Evolutionary conservation across 192 early-diverging fungal species (phyloP).

Genomic region (Coemansia asiatica): DNA sequence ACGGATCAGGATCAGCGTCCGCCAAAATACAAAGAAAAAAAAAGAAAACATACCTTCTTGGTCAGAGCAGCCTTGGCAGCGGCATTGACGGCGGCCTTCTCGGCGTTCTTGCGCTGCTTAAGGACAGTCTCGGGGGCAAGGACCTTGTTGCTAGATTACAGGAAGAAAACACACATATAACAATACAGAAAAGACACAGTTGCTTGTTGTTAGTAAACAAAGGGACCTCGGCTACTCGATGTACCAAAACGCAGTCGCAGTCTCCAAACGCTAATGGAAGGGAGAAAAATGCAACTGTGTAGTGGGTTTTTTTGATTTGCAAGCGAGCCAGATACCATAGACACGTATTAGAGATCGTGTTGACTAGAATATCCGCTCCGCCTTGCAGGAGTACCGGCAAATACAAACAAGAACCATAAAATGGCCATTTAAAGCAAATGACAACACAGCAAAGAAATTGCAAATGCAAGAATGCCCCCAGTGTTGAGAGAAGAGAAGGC

Average conservation of each 20-base stretch:
- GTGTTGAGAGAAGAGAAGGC: too few relatives aligned
- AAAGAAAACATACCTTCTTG: slow-evolving; percentile 38
- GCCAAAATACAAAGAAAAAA: slow-evolving; percentile 5
- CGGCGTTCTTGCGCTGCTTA: slow-evolving; percentile 79
- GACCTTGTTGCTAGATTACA: slow-evolving; percentile 60
- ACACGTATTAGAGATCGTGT: not conserved
- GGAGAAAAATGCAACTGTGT: not conserved
- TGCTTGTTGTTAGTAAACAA: slow-evolving; percentile 10
- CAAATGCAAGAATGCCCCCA: not conserved
- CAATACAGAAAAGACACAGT: not conserved
- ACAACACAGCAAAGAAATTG: not conserved
- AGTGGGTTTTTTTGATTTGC: slow-evolving; percentile 19
- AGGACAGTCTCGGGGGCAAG: slow-evolving; percentile 85
- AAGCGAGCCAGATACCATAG: slow-evolving; percentile 49
- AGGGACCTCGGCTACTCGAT: slow-evolving; percentile 44
- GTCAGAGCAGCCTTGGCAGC: slow-evolving; percentile 47
- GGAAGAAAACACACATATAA: not conserved
- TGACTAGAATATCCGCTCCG: slow-evolving; percentile 13
- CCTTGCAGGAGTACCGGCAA: slow-evolving; percentile 14
- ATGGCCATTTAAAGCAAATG: not conserved
- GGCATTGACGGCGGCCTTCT: slow-evolving; percentile 68
- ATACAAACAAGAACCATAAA: slow-evolving; percentile 3
- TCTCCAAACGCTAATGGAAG: not conserved
- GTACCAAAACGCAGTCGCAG: slow-evolving; percentile 9
- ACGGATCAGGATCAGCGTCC: not conserved